Conservation (phyloP, 768 basidiomycete species). For the Megacollybia marginata region DNA sequence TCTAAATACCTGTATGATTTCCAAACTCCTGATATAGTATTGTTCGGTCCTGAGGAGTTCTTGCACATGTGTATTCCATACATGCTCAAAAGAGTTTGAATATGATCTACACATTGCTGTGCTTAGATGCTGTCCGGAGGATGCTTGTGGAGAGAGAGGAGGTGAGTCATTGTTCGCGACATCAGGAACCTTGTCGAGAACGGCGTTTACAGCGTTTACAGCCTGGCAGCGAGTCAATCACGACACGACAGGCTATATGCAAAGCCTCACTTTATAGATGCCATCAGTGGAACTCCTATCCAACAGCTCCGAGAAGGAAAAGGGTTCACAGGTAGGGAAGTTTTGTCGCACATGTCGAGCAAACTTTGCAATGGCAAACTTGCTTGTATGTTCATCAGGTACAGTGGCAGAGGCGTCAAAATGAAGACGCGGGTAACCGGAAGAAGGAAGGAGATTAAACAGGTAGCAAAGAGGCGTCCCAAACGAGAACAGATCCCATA, state of each 20-base stretch:
- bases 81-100: background rate
- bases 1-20: conserved; percentile 2
- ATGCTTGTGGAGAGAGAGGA: background rate
- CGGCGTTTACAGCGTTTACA: background rate
- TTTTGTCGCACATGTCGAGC: background rate
- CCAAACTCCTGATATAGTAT: background rate
- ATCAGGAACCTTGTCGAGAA: background rate
- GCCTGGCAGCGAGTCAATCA: background rate
- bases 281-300: background rate
- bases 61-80: background rate
- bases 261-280: background rate
- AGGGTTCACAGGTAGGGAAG: background rate
- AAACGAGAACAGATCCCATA: background rate
- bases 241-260: background rate
- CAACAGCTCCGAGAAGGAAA: background rate
- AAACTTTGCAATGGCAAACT: conserved; percentile 4
- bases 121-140: background rate
- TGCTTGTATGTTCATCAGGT: background rate
- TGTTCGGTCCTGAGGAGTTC: conserved; percentile 1
- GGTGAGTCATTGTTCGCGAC: background rate
- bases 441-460: conserved; percentile 2
- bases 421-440: background rate
- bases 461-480: conserved; percentile 5
- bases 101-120: background rate
- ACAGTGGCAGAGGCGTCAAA: background rate